Base-by-base conservation (phyloP, 768 basidiomycete genomes). In the Naganishia vishniacii region DNA sequence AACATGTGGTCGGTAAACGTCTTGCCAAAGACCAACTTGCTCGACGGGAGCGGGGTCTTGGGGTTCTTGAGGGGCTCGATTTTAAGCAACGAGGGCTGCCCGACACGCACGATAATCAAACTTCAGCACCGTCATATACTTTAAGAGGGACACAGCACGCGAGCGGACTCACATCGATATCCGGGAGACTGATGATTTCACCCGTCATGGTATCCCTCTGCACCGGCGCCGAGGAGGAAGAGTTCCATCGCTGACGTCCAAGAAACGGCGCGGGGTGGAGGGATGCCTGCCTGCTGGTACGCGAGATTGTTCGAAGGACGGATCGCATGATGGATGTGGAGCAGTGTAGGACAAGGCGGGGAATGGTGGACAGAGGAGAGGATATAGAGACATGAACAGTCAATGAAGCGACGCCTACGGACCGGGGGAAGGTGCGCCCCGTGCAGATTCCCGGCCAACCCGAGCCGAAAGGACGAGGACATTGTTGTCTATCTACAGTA, bases 1-100 rank as follows among this genome's bases (percentile, higher is more conserved):
- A 92, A 77, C 90, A 92, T 92, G 75, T 92, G 89, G 77, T 92
- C 75, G 87, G 65, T 74, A 77, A 94, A 93, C 25, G 85, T 88
- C 72, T 84, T 85, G 0, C 93, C 93, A 71, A 94, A 98, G 7
- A 87, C 81, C 61, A 95, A 82, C 34, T 81, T 81, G 1, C 84
- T 82, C 12, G 85, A 80, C 0, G 85, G 82, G 1, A 91, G 89
- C 6, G 83, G 79, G 7, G 81, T 76, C 67, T 83, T 84, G 0
- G 87, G 89, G 28, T 79, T 81, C n/a, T 34, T 34, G 16, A 71
- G 72, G n/a, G 67, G 62, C 13, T 60, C 62, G 48, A 75, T 67
- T 51, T 72, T 67, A 2, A 77, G 31, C 18, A 68, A 56, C 26
- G 71, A 69, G 28, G 76, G 34, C 75, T 77, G 62, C 23, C n/a